Base-by-base conservation (phyloP, 495 filamentous ascomycete genomes). In the Penicillium cataractarum region DNA sequence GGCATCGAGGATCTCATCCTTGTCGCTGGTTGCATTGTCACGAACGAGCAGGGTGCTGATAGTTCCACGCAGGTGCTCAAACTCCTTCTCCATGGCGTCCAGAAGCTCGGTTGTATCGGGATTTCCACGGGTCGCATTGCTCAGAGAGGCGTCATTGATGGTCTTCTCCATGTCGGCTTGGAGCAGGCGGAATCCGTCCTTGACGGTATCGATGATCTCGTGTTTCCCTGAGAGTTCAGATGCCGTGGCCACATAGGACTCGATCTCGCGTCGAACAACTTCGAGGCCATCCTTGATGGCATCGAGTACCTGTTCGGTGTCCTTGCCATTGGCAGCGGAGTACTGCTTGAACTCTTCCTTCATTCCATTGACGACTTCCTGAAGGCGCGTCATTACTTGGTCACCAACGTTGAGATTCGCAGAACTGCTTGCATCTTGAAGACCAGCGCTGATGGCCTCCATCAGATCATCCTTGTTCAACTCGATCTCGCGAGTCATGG, bases 271-370 rank as follows among this genome's bases (percentile, higher is more conserved):
- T n/a, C 90, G 86, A 4, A 97, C 83, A 53, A 84, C 85, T 64
- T 93, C 91, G 39, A 97, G 83, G 3, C 91, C 91, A 71, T 96
- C 92, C 69, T 90, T 93, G 59, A 94, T 86, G 2, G 92, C 90
- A 70, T 94, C 90, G 2, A 96, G 80, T 26, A 96, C 84, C 65
- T 95, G 88, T 70, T 92, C 90, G 0, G 90, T 92, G 68, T 92
- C 91, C 55, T 84, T 80, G 46, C 89, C 90, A 66, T 86, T 90
- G 27, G 88, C 87, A 0, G 90, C 81, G 17, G 89, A 85, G 65
- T 89, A 92, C 66, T 92, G 83, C 66, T 92, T 89, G 52, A 89
- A 84, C 69, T 91, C 88, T 22, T 88, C 82, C 44, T 84, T 86
- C 84, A 97, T 89, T 22, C 82, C 82, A 13, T 91, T 84, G 67